These are phyloP conservation scores for Candida morakotiae DNA, from an alignment of 805 yeast species.

Conservation along the genomic window DNA sequence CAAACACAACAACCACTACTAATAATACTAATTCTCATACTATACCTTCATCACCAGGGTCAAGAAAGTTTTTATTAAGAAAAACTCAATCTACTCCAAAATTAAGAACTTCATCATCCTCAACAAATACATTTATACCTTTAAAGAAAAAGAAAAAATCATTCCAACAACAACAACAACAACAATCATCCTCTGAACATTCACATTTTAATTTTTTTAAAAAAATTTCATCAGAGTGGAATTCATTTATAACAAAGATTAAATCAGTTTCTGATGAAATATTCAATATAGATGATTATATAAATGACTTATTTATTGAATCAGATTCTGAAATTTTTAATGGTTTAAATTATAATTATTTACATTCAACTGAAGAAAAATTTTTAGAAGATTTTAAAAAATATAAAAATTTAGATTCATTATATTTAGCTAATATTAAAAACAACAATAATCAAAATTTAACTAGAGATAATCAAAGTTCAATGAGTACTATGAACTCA, in stretches of 20 bases:
- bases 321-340: constrained; percentile 26
- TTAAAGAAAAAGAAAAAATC: background rate
- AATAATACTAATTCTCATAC: too few relatives aligned
- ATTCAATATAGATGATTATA: constrained; percentile 25
- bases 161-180: constrained; percentile 1
- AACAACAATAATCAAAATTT: background rate
- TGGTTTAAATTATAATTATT: constrained; percentile 18
- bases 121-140: background rate
- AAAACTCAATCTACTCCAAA: constrained; percentile 5
- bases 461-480: background rate
- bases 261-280: constrained; percentile 46
- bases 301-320: constrained; percentile 45
- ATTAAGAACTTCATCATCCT: background rate
- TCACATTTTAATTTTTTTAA: constrained; percentile 27
- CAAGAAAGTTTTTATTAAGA: background rate
- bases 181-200: background rate
- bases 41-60: too few relatives aligned
- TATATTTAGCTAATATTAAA: constrained; percentile 16
- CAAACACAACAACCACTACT: too few relatives aligned
- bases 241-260: constrained; percentile 26
- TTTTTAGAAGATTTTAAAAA: constrained; percentile 31
- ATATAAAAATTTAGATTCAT: constrained; percentile 28
- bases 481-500: background rate
- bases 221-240: constrained; percentile 38
- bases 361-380: constrained; percentile 24